phyloP scores from a whole-genome alignment of 2,329 filamentous ascomycete species.

The Penicillium sp. region DNA sequence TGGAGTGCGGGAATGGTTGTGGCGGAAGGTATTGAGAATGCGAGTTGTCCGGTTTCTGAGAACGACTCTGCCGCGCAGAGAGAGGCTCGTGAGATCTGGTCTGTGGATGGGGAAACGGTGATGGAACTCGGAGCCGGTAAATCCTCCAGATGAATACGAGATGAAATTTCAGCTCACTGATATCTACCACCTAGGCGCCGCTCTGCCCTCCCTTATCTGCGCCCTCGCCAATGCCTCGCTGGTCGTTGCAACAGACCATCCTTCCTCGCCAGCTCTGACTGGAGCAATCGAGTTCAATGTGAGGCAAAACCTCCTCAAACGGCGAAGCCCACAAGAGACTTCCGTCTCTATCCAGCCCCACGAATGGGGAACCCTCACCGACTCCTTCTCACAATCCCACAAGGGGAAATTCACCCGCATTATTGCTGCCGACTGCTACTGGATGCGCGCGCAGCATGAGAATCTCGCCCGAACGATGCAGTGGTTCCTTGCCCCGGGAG shows the following conservation, averaged over 20 bases:
- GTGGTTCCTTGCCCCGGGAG: conserved; percentile 54
- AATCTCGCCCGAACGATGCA: conserved; percentile 60
- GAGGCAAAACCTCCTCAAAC: conserved; percentile 47
- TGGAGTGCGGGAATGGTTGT: conserved; percentile 59
- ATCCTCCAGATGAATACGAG: conserved; percentile 31
- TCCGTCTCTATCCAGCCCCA: conserved; percentile 53
- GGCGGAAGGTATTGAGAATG: conserved; percentile 47
- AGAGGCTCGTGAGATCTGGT: conserved; percentile 39
- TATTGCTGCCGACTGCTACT: conserved; percentile 64
- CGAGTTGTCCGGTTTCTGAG: conserved; percentile 17
- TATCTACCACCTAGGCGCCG: conserved; percentile 37
- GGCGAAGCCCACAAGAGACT: conserved; percentile 6
- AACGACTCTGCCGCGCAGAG: conserved; percentile 20
- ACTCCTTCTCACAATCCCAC: conserved; percentile 43
- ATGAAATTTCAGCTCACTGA: neutral
- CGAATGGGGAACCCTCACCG: conserved; percentile 55
- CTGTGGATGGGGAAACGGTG: conserved; percentile 55
- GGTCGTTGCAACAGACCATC: conserved; percentile 57
- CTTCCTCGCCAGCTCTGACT: conserved; percentile 47
- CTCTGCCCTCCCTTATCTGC: conserved; percentile 46
- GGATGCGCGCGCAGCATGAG: conserved; percentile 61
- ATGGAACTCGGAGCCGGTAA: conserved; percentile 65
- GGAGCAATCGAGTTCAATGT: conserved; percentile 54
- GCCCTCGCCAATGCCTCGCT: conserved; percentile 41
- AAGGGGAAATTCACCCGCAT: conserved; percentile 56